phyloP scores from a whole-genome alignment of 2,329 filamentous ascomycete genomes.

The Pyrenophora teres region DNA sequence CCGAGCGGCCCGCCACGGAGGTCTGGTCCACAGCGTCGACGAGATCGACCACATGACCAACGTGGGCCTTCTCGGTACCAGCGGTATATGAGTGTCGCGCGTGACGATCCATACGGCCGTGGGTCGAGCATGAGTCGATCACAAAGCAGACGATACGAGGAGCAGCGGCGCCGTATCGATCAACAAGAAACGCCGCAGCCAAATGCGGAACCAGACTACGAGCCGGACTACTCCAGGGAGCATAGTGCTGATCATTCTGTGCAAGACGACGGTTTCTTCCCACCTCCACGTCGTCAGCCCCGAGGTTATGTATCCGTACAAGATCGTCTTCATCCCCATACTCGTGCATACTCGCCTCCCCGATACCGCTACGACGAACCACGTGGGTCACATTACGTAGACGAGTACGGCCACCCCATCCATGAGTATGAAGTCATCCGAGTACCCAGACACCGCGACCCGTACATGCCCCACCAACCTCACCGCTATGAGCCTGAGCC shows the following conservation, averaged over 20 bases:
- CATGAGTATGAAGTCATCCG: conserved; percentile 42
- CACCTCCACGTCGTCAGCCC: conserved; percentile 24
- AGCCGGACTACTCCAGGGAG: conserved; percentile 38
- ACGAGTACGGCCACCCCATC: conserved; percentile 38
- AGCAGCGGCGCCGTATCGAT: conserved; percentile 43
- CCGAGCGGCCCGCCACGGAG: conserved; percentile 29
- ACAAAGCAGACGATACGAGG: conserved; percentile 44
- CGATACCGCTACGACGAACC: conserved; percentile 40
- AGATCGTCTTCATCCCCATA: conserved; percentile 32
- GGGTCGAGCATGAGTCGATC: conserved; percentile 43
- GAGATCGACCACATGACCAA: conserved; percentile 41
- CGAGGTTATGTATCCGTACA: conserved; percentile 43
- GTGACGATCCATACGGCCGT: conserved; percentile 43
- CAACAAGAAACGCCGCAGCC: conserved; percentile 45
- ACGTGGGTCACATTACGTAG: conserved; percentile 37
- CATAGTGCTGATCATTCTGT: conserved; percentile 37
- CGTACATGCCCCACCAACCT: conserved; percentile 20
- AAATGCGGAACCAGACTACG: conserved; percentile 34
- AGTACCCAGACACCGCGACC: conserved; percentile 22
- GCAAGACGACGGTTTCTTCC: conserved; percentile 34
- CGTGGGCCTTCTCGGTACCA: conserved; percentile 42
- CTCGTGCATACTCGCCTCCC: conserved; percentile 32
- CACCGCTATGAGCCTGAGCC: conserved; percentile 36
- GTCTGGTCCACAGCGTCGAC: conserved; percentile 36
- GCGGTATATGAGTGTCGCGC: conserved; percentile 42